These are phyloP conservation scores for Nannizzia gypsea DNA, from an alignment of 2,329 filamentous ascomycete species.

Conservation along the genomic window DNA sequence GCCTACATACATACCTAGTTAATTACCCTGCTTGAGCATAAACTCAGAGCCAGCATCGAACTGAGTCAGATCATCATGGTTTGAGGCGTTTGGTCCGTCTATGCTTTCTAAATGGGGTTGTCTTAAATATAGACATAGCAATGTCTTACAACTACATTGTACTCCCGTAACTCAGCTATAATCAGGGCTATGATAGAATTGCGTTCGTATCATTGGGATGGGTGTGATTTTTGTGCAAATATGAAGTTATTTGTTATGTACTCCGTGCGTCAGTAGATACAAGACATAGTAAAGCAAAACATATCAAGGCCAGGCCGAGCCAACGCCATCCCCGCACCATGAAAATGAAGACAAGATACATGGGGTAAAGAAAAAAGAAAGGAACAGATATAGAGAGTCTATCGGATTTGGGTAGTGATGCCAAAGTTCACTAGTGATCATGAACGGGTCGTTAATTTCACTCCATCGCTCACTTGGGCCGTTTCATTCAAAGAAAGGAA, in stretches of 20 bases:
- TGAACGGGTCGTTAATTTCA: conserved; percentile 1
- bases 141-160: too few species aligned
- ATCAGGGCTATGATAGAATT: neutral
- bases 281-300: neutral
- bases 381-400: neutral
- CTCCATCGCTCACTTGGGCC: neutral
- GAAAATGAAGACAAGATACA: neutral
- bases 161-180: too few species aligned
- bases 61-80: too few species aligned
- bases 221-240: neutral
- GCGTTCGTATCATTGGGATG: neutral
- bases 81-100: too few species aligned
- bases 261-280: neutral
- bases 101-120: too few species aligned
- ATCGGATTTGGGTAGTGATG: neutral
- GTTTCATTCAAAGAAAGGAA: neutral
- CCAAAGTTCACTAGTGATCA: neutral
- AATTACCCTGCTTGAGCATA: too few species aligned
- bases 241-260: neutral
- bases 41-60: too few species aligned
- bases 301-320: neutral
- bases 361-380: neutral
- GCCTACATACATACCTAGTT: too few species aligned
- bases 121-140: too few species aligned
- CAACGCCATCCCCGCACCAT: neutral